Percentiles rank a stretch among this genome's conserved stretches.
phyloP scores from a whole-genome alignment of 2,329 filamentous ascomycete genomes.

The Talaromyces verruculosus region DNA sequence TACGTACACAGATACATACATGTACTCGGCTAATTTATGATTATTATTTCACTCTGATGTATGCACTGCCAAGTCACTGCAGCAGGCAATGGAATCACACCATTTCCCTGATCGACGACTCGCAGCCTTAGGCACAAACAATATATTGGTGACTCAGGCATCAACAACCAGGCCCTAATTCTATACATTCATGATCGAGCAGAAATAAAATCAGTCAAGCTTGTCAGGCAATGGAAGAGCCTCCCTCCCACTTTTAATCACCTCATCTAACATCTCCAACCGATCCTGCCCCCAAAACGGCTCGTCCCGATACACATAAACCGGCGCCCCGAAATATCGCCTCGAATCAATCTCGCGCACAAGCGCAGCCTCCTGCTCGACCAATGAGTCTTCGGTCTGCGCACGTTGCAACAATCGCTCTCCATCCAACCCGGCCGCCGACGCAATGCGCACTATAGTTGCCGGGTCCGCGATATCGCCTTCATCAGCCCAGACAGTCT shows the following conservation, averaged over 20 bases:
- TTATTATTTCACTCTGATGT: background rate
- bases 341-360: conserved; percentile 24
- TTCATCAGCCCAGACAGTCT: conserved; percentile 20
- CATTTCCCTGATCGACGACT: background rate
- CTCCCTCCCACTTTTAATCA: conserved; percentile 26
- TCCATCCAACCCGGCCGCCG: background rate
- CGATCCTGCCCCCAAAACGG: conserved; percentile 33
- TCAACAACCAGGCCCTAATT: background rate
- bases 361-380: conserved; percentile 15
- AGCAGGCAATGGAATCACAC: background rate
- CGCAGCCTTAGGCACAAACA: background rate
- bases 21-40: background rate
- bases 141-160: background rate
- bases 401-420: background rate
- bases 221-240: background rate
- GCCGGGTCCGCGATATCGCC: conserved; percentile 1
- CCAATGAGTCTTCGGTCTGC: background rate
- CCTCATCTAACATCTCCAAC: conserved; percentile 28
- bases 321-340: conserved; percentile 28
- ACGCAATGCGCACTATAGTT: background rate
- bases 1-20: background rate
- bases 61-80: background rate
- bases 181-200: no score
- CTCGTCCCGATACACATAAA: conserved; percentile 27
- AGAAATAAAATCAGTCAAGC: background rate